Base-by-base conservation (phyloP, 2,329 filamentous ascomycete species). In the Geosmithia morbida region DNA sequence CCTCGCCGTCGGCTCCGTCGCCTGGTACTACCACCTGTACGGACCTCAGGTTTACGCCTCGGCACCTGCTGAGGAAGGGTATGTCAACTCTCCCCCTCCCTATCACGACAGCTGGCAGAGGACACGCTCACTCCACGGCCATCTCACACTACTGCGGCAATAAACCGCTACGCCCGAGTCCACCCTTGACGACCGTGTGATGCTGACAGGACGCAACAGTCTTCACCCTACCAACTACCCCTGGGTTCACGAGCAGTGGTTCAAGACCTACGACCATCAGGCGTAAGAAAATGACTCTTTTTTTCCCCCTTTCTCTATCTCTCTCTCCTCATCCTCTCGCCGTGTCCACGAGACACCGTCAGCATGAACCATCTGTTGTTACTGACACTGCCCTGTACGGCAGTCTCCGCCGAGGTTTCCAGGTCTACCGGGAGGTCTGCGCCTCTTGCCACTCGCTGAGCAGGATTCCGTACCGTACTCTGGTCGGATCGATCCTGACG, bases 371-470 rank as follows among this genome's bases (percentile, higher is more conserved):
- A 30, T n/a, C n/a, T 37, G 33, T 11, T 37, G 33, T 37, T 13
- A 13, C 33, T 37, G 13, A 37, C 33, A 16, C 14, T 11, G 29
- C 11, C 11, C 29, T 26, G 39, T 17, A 19, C 41, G 22, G 44
- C 56, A 95, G 89, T 60, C 88, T 98, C 56, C 92, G 92, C 68
- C 89, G 92, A 74, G 92, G 92, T 71, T 98, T 97, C 81, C 89
- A 95, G 73, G 92, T 98, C 64, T 98, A 98, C 78, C 87, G 84
- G 58, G 92, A 98, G 73, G 92, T 98, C 62, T 98, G 92, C 78
- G 81, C 89, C 52, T 87, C 87, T 59, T 98, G 92, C 80, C 92
- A 98, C 77, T 98, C 92, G 53, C 83, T 98, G 54, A 83, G 75
- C 69, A 87, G 92, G 74, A 81, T 98, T 50, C 90, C 92, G 51